Conservation (phyloP, 495 filamentous ascomycete genomes). For the Copromyces sp. region DNA sequence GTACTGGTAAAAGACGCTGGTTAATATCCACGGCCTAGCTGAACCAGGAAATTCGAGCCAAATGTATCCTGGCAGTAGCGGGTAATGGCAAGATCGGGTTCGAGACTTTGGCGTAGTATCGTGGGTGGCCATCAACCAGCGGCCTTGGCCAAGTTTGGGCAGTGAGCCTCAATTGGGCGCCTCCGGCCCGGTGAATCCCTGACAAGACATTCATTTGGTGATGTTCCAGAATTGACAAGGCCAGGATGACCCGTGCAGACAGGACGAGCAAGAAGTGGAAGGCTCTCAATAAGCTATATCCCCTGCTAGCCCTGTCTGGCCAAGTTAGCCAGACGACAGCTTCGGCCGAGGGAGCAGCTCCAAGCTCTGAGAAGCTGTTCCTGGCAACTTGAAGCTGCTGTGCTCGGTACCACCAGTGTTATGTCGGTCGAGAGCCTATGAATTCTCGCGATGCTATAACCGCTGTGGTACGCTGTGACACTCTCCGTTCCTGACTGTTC, state of each 20-base stretch:
- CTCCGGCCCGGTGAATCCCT: background rate
- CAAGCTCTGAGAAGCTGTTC: background rate
- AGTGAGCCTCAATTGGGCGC: background rate
- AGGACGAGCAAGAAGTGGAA: background rate
- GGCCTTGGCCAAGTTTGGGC: background rate
- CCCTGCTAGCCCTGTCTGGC: background rate
- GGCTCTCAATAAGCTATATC: background rate
- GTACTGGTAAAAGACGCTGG: slow-evolving; percentile 21
- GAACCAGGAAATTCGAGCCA: slow-evolving; percentile 18
- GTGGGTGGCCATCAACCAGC: background rate
- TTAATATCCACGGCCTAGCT: slow-evolving; percentile 13
- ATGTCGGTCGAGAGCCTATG: background rate
- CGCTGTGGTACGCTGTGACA: background rate
- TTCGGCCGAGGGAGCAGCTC: background rate
- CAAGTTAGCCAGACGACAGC: background rate
- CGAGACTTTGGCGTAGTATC: background rate
- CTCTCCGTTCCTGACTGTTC: background rate
- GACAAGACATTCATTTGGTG: background rate
- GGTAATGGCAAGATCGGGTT: background rate
- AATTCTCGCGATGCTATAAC: background rate
- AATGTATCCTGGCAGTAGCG: background rate
- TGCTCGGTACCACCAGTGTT: background rate
- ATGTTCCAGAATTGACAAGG: background rate
- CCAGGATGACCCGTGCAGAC: background rate
- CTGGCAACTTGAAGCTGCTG: background rate